Evolutionary conservation across 1,284 basidiomycete genomes (phyloP), one percentile per base, ranked within the genome.

Genomic region (Cystobasidiaceae sp.): DNA sequence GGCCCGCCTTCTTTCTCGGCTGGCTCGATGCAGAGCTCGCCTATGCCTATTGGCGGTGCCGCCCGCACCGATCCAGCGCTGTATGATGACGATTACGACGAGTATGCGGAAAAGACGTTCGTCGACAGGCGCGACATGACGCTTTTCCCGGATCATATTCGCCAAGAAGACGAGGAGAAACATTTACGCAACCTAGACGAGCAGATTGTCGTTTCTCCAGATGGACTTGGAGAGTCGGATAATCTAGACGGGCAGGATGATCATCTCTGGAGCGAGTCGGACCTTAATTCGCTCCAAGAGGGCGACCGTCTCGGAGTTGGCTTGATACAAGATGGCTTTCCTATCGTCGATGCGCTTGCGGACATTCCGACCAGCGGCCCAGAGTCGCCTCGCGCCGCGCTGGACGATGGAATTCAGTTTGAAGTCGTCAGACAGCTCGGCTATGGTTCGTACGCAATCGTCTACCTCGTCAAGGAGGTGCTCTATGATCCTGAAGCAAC

Each of bases 381-480:
- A 2, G 27, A 39, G 7, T 59, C 52, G 27, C 43, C 65, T 0
- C 44, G 49, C 34, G 25, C 23, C 21, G 33, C 33, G 1, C 48
- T 33, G 46, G 52, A 56, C 32, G 60, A 57, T 49, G 34, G 39
- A 6, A 54, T 66, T 23, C 63, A 59, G 51, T 66, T 59, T 9
- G 67, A 68, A 41, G 52, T 68, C 32, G 56, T 68, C 21, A 54
- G 67, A 5, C 54, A 68, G 23, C 44, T 68, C 1, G 67, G 67
- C 2, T 65, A 54, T 32, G 67, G 67, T 3, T 59, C 54, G 4
- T 68, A 68, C 33, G 67, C 67, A 19, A 62, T 68, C 3, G 93
- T 97, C 56, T 97, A 96, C 76, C 86, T 93, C 69, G 91, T 94
- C 25, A 85, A 86, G 59, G 91, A 96, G 78, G 83, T 92, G 46